Base-by-base conservation (phyloP, 805 yeast species). In the Ogataea salicorniae region DNA sequence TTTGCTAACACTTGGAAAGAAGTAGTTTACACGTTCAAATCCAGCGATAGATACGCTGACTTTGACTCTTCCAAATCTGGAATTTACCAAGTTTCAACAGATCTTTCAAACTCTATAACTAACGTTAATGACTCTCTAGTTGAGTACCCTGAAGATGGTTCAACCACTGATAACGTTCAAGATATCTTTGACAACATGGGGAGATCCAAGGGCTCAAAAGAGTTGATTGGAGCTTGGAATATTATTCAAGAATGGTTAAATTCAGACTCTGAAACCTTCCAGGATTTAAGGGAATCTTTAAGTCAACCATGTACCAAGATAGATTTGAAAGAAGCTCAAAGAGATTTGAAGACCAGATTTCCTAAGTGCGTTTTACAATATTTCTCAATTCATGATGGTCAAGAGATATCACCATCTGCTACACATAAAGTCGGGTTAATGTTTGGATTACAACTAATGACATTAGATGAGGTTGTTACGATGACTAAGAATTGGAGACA, bases 401-500 rank as follows among this genome's bases (percentile, higher is more conserved):
- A 91, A 68, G 88, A 83, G 50, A 75, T 74, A 42, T 72, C 83
- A 43, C 87, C 86, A 35, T 75, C 79, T 38, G 79, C 87, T 48
- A 74, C 81, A 4, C 89, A 82, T 26, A 72, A 77, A 23, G 67
- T 73, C 15, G 91, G 97, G 5, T 64, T 91, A 47, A 59, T 91
- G 36, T 91, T 80, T 64, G 96, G 96, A 2, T 67, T 88, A 51
- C 80, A 83, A 50, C 71, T 91, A 50, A 78, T 91, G 80, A 80
- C 85, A 13, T 66, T 91, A 33, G 95, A 88, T 58, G 84, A 83
- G 56, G 76, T 90, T 31, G 83, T 82, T 26, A 80, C 80, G 44
- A 84, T 84, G 79, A 86, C 96, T 45, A 81, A 79, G 53, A 74
- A 80, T 49, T 91, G 97, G 97, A 77, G 92, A 55, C 76, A 74